Evolutionary conservation across 768 basidiomycete genomes (phyloP).

Genomic region (Macrolepiota fuliginosa): DNA sequence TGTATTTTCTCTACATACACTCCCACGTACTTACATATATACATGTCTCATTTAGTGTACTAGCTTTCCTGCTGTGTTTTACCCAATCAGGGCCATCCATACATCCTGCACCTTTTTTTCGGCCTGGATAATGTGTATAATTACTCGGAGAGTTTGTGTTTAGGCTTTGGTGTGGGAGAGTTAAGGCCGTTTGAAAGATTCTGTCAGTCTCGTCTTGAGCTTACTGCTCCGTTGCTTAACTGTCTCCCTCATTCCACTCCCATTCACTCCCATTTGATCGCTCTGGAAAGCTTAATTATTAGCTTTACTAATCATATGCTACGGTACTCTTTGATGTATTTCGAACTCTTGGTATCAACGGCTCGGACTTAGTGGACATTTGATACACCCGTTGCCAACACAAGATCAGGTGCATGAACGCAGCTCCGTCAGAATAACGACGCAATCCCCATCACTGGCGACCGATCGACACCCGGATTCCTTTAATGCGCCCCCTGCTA

Average conservation of each 20-base stretch:
- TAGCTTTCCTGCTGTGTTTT: neutral
- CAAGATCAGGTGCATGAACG: neutral
- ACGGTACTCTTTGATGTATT: no score
- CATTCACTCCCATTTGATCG: no score
- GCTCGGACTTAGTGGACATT: no score
- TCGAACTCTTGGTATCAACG: no score
- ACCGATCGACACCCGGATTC: neutral
- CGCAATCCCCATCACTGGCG: no score
- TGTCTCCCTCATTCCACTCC: no score
- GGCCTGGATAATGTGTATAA: neutral
- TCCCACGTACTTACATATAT: neutral
- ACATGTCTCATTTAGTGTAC: constrained; percentile 4
- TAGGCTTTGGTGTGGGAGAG: neutral
- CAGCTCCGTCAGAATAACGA: neutral
- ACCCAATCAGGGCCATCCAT: neutral
- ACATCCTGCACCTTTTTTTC: neutral
- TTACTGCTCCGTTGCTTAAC: no score
- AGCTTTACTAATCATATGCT: no score
- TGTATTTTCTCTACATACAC: neutral
- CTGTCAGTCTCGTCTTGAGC: no score
- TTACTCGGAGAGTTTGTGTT: neutral
- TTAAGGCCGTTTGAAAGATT: neutral
- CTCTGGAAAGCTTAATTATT: no score
- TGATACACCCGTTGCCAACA: no score
- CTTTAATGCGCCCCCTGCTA: neutral